Evolutionary conservation across 129 eudicot genomes (phyloP).

Genomic region (Escallonia herrerae): DNA sequence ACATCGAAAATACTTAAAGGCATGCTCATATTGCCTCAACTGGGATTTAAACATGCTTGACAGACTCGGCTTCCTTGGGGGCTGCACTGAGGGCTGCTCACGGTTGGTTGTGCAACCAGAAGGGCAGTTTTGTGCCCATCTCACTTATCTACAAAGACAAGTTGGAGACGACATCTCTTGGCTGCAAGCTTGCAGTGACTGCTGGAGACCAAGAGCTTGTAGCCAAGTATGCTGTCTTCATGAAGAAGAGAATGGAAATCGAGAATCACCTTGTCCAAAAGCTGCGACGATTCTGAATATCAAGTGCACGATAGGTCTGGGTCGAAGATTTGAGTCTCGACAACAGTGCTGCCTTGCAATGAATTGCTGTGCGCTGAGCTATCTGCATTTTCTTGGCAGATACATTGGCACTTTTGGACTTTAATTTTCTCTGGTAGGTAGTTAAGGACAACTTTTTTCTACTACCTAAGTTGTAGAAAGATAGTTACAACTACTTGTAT

Average conservation of each 20-base stretch:
- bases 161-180: slow-evolving; percentile 64
- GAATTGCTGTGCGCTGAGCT: no score
- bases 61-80: slow-evolving; percentile 92
- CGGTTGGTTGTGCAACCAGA: slow-evolving; percentile 83
- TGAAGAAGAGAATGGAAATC: slow-evolving; percentile 75
- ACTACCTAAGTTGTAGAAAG: no score
- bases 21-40: no score
- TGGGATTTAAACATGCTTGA: neutral
- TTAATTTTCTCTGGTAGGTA: no score
- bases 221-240: slow-evolving; percentile 51
- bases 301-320: neutral
- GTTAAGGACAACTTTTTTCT: no score
- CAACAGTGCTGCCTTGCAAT: no score
- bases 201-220: slow-evolving; percentile 53
- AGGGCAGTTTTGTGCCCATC: slow-evolving; percentile 63
- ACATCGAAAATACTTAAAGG: no score
- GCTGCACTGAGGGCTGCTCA: slow-evolving; percentile 98
- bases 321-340: no score
- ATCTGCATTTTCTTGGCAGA: no score
- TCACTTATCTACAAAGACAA: slow-evolving; percentile 50
- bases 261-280: slow-evolving; percentile 63
- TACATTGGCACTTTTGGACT: no score
- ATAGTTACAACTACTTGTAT: no score
- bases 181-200: slow-evolving; percentile 60
- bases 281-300: slow-evolving; percentile 44